phyloP scores from a whole-genome alignment of 1,284 basidiomycete species.

The Pseudozyma sp. region DNA sequence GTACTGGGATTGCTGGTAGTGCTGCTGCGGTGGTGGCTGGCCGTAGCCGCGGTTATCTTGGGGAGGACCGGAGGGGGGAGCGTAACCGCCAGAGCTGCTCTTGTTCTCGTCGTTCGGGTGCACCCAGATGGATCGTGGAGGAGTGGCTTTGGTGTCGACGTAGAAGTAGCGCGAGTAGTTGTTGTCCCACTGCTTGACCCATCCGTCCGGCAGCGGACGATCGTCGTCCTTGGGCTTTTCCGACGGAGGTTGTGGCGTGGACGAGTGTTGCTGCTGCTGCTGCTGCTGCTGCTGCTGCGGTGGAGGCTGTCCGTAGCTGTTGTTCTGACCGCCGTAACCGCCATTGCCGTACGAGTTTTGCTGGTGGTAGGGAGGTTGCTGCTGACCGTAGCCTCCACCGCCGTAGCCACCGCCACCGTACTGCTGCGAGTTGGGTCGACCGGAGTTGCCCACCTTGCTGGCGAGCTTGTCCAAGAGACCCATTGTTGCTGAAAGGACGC shows the following conservation, averaged over 20 bases:
- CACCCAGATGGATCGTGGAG: slow-evolving; percentile 64
- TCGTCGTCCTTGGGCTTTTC: slow-evolving; percentile 50
- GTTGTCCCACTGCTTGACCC: slow-evolving; percentile 65
- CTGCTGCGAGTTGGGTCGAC: slow-evolving; percentile 37
- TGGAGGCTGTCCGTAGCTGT: slow-evolving; percentile 7
- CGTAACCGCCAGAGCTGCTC: slow-evolving; percentile 25
- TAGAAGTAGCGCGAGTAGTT: slow-evolving; percentile 66
- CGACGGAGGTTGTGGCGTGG: slow-evolving; percentile 9
- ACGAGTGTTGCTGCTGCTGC: slow-evolving; percentile 4
- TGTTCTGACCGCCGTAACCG: not conserved
- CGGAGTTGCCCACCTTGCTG: slow-evolving; percentile 40
- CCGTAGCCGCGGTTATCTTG: slow-evolving; percentile 42
- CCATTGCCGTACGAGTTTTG: slow-evolving; percentile 28
- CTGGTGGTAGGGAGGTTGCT: slow-evolving; percentile 33
- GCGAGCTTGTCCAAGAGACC: slow-evolving; percentile 61
- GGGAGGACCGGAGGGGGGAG: slow-evolving; percentile 54
- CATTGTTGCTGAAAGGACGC: slow-evolving; percentile 23
- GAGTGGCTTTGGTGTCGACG: slow-evolving; percentile 63
- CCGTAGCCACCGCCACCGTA: slow-evolving; percentile 37
- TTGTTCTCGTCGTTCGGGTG: slow-evolving; percentile 60
- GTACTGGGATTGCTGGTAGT: slow-evolving; percentile 24
- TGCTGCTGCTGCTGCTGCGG: slow-evolving; percentile 4
- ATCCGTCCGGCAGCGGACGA: slow-evolving; percentile 58
- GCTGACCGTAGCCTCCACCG: slow-evolving; percentile 26
- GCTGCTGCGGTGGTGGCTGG: slow-evolving; percentile 23